Conservation (phyloP, 1,284 basidiomycete species). For the Fistulina hepatica region DNA sequence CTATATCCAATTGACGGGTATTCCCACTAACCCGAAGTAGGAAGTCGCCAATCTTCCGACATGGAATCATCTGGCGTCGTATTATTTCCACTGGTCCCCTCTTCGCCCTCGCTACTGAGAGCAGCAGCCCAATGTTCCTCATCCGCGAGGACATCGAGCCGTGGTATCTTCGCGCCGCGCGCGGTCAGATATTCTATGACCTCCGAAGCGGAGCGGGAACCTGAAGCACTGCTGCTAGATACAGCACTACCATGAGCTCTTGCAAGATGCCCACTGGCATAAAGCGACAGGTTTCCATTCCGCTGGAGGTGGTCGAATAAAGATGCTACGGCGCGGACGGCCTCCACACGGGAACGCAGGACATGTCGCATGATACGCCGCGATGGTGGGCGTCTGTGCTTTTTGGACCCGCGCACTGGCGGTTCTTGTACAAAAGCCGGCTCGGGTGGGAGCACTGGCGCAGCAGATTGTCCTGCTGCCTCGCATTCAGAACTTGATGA, state of each 20-base stretch:
- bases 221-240: slow-evolving; percentile 21
- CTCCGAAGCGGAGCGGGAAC: slow-evolving; percentile 51
- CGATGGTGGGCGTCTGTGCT: slow-evolving; percentile 55
- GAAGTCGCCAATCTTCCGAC: too few species aligned
- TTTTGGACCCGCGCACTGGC: slow-evolving; percentile 29
- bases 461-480: background rate
- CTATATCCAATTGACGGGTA: too few species aligned
- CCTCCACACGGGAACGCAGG: slow-evolving; percentile 68
- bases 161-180: slow-evolving; percentile 55
- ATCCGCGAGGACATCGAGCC: slow-evolving; percentile 33
- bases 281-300: slow-evolving; percentile 31
- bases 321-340: slow-evolving; percentile 57
- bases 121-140: slow-evolving; percentile 39
- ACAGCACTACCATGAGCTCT: slow-evolving; percentile 38
- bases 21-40: too few species aligned
- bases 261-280: slow-evolving; percentile 53
- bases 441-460: slow-evolving; percentile 17
- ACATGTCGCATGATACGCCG: slow-evolving; percentile 79
- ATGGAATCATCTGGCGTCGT: too few species aligned
- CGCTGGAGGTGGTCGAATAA: slow-evolving; percentile 61
- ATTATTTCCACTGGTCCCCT: background rate
- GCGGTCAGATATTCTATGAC: slow-evolving; percentile 50
- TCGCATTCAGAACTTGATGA: background rate
- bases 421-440: slow-evolving; percentile 31
- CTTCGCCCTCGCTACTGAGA: slow-evolving; percentile 50